phyloP scores from a whole-genome alignment of 2,329 filamentous ascomycete species.

The Exutisphaerella laricina region DNA sequence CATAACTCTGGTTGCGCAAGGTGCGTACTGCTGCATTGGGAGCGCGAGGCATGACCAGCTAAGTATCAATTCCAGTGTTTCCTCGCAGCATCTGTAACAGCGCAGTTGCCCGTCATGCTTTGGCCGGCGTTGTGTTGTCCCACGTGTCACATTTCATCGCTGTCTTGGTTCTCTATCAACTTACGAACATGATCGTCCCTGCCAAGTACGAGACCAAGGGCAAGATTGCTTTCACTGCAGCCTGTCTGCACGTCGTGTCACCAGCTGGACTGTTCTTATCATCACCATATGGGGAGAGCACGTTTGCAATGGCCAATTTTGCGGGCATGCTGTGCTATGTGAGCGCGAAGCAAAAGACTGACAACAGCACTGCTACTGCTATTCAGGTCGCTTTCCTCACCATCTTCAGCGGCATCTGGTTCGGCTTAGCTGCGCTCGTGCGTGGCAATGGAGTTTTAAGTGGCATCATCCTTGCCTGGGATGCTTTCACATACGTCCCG shows the following conservation, averaged over 20 bases:
- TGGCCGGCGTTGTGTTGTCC: conserved; percentile 62
- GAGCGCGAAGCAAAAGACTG: conserved; percentile 32
- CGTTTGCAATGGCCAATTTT: conserved; percentile 74
- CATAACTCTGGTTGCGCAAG: conserved; percentile 37
- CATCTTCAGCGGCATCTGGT: conserved; percentile 36
- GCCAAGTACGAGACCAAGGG: conserved; percentile 28
- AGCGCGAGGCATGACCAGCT: conserved; percentile 10
- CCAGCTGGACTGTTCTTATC: conserved; percentile 87
- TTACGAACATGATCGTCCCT: conserved; percentile 55
- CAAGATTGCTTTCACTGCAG: conserved; percentile 61
- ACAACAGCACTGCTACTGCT: conserved; percentile 1
- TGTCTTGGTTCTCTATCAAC: conserved; percentile 63
- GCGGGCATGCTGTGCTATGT: conserved; percentile 65
- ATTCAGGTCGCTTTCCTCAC: conserved; percentile 27
- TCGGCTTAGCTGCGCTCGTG: conserved; percentile 67
- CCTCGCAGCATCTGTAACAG: conserved; percentile 15
- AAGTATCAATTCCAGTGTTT: conserved; percentile 27
- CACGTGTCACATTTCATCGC: conserved; percentile 72
- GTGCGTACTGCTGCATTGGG: conserved; percentile 35
- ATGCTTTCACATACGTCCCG: conserved; percentile 44
- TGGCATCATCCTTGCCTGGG: conserved; percentile 67
- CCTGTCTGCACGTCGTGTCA: conserved; percentile 72
- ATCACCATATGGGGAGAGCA: conserved; percentile 75
- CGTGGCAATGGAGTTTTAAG: conserved; percentile 84
- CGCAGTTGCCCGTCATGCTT: conserved; percentile 31